Evolutionary conservation across 306 rosid species (phyloP), one percentile per base, ranked within the genome.

Genomic region (Pterocarpus macrocarpus): DNA sequence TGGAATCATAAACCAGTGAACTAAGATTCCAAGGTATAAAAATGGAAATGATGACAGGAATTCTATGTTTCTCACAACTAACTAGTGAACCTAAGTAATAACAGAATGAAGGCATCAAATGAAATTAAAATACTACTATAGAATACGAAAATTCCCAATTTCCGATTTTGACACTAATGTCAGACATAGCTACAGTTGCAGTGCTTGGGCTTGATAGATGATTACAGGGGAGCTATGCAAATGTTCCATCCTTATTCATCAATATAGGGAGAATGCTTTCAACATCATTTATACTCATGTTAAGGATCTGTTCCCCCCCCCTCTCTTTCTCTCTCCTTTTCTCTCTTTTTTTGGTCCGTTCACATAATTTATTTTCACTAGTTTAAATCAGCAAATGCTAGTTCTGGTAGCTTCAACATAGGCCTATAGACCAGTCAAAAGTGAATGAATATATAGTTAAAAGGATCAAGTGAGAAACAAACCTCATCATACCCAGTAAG

Each of bases 401-500:
- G 28, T 35, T 65, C 64, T 16, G 41, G 35, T 57, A 68, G 69
- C 45, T 75, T 62, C 16, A 43, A 11, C 57, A 36, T 58, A 49
- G 59, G 49, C 72, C 11, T 17, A 39, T 68, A 61, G 77, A 52
- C 56, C 35, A 41, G 64, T 62, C 63, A 82, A 69, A 69, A 50
- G 45, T 16, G 55, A 65, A 57, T 47, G 30, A 64, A 77, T 34
- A 58, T 28, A 73, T 38, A 43, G 11, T 65, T 63, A 69, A 64
- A 58, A 50, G 33, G 69, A 53, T 72, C 49, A 68, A 67, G 81
- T 43, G 76, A 55, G 80, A 57, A 45, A 75, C 81, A 34, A 78
- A 91, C 98, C 99, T 95, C 99, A 73, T 95, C 99, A 77, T 93
- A 95, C 0, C 99, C 98, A 71, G 99, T 95, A 79, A 95, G 97